Conservation (phyloP, 1,284 basidiomycete species). For the Austroboletus novae-zelandiae region DNA sequence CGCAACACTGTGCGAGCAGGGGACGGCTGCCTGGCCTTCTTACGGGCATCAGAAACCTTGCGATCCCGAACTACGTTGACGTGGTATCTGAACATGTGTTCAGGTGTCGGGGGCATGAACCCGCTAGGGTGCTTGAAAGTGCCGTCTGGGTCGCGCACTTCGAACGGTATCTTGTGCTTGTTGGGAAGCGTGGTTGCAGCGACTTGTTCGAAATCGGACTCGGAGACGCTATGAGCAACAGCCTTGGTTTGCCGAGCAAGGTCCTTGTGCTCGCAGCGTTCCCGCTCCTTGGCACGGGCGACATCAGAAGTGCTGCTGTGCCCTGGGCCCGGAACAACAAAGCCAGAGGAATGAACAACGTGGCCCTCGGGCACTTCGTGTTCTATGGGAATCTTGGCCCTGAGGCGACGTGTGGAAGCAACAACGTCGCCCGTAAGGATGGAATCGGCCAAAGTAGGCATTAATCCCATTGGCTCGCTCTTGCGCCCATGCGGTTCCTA, state of each 20-base stretch:
- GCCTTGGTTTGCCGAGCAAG: slow-evolving; percentile 29
- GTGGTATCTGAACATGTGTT: slow-evolving; percentile 29
- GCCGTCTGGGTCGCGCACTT: slow-evolving; percentile 33
- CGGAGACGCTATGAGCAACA: slow-evolving; percentile 32
- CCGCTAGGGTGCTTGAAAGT: slow-evolving; percentile 36
- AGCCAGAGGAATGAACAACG: slow-evolving; percentile 32
- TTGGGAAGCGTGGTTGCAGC: slow-evolving; percentile 25
- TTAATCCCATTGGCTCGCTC: slow-evolving; percentile 18
- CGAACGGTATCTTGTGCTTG: slow-evolving; percentile 35
- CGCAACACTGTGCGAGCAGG: slow-evolving; percentile 15
- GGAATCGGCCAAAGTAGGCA: slow-evolving; percentile 24
- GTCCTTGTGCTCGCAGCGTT: slow-evolving; percentile 20
- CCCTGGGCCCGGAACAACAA: slow-evolving; percentile 31
- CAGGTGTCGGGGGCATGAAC: slow-evolving; percentile 37
- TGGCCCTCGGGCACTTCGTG: slow-evolving; percentile 21
- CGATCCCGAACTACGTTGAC: slow-evolving; percentile 19
- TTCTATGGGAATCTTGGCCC: slow-evolving; percentile 29
- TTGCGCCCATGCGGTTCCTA: slow-evolving; percentile 2
- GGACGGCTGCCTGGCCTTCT: slow-evolving; percentile 10
- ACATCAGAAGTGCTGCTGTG: slow-evolving; percentile 20
- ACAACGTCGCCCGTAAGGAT: slow-evolving; percentile 26
- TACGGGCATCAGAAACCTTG: slow-evolving; percentile 12
- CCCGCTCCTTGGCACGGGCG: slow-evolving; percentile 27
- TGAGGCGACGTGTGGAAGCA: slow-evolving; percentile 27
- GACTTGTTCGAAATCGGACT: slow-evolving; percentile 29